phyloP scores from a whole-genome alignment of 495 filamentous ascomycete genomes.

The Annulohypoxylon nitens region DNA sequence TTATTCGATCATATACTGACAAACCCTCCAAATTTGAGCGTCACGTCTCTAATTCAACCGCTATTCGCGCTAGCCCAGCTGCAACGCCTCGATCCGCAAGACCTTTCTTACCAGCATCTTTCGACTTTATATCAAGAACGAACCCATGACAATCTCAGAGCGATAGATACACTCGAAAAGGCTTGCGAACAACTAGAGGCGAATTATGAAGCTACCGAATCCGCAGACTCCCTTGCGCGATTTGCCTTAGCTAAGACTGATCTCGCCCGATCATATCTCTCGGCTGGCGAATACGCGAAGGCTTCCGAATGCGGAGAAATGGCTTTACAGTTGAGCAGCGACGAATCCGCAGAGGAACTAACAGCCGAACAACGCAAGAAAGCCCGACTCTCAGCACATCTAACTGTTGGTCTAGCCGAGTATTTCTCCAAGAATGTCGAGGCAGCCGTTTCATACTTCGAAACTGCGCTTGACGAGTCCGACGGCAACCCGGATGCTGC shows the following conservation, averaged over 20 bases:
- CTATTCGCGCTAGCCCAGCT: conserved; percentile 91
- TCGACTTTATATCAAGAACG: conserved; percentile 85
- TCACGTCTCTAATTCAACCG: conserved; percentile 72
- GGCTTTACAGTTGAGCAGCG: conserved; percentile 77
- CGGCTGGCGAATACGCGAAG: conserved; percentile 69
- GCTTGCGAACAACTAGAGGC: conserved; percentile 78
- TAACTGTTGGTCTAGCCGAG: conserved; percentile 85
- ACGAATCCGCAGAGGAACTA: conserved; percentile 67
- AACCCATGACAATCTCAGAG: conserved; percentile 73
- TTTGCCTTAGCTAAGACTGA: conserved; percentile 91
- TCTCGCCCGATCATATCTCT: conserved; percentile 81
- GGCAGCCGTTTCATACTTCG: conserved; percentile 81
- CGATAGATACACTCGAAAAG: conserved; percentile 71
- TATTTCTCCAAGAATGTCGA: conserved; percentile 75
- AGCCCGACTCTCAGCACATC: conserved; percentile 82
- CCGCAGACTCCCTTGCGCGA: conserved; percentile 72
- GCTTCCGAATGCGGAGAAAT: conserved; percentile 81
- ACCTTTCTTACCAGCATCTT: conserved; percentile 80
- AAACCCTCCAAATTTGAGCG: conserved; percentile 66
- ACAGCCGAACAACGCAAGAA: conserved; percentile 67
- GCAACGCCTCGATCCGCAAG: conserved; percentile 71
- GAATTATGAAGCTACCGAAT: conserved; percentile 87
- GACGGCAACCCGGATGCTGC: conserved; percentile 83
- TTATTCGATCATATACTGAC: conserved; percentile 81
- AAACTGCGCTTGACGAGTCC: conserved; percentile 83